phyloP scores from a whole-genome alignment of 1,284 basidiomycete species.

The Microbotryum lychnidis-dioicae region DNA sequence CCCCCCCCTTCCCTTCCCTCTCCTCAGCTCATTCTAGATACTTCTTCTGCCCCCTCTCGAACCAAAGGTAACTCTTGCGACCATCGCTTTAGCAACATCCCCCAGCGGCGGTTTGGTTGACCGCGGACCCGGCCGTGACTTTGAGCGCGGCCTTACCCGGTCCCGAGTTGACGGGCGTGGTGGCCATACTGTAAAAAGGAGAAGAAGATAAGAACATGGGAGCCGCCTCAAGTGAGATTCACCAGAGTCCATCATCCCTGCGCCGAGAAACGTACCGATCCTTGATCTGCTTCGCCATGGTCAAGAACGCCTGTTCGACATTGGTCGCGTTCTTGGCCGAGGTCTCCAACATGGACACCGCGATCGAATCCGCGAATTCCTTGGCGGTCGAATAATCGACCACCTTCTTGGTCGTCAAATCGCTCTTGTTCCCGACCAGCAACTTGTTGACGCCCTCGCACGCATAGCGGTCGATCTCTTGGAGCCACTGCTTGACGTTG shows the following conservation, averaged over 20 bases:
- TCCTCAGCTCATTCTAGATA: neutral
- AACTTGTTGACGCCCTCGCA: slow-evolving; percentile 98
- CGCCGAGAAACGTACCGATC: slow-evolving; percentile 50
- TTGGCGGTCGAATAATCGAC: slow-evolving; percentile 97
- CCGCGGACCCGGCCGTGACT: slow-evolving; percentile 46
- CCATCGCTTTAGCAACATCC: slow-evolving; percentile 59
- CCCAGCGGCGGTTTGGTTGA: slow-evolving; percentile 64
- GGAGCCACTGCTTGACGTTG: slow-evolving; percentile 99
- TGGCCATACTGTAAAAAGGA: slow-evolving; percentile 45
- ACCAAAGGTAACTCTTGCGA: neutral
- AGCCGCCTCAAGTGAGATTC: too few species aligned
- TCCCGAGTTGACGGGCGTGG: slow-evolving; percentile 44
- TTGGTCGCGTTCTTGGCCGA: slow-evolving; percentile 45
- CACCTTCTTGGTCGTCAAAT: slow-evolving; percentile 96
- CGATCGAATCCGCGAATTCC: slow-evolving; percentile 46
- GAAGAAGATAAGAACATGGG: too few species aligned
- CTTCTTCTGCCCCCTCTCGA: neutral
- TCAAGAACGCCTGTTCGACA: slow-evolving; percentile 46
- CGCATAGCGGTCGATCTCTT: slow-evolving; percentile 98
- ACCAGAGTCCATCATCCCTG: too few species aligned
- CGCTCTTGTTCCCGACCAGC: slow-evolving; percentile 96
- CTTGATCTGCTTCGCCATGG: slow-evolving; percentile 80
- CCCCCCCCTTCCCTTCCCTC: neutral
- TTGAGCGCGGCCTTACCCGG: slow-evolving; percentile 47
- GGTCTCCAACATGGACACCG: slow-evolving; percentile 44